phyloP scores from a whole-genome alignment of 805 yeast species.

The Debaryomyces prosopidis region DNA sequence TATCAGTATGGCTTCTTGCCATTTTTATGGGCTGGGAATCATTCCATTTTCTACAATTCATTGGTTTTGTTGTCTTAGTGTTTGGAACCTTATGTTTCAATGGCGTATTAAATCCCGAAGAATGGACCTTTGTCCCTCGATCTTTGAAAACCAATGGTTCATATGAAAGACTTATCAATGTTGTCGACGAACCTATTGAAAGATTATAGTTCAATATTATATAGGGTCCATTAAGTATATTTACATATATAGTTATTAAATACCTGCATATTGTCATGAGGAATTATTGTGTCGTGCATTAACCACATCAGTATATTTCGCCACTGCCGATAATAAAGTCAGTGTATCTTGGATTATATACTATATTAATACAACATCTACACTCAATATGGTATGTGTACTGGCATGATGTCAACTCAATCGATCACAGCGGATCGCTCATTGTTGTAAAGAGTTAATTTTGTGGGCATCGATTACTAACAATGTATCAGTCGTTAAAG shows the following conservation, averaged over 20 bases:
- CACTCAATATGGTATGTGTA: too few relatives aligned
- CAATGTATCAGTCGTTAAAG: conserved; percentile 44
- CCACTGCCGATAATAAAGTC: neutral
- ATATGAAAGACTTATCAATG: conserved; percentile 20
- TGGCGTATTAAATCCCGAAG: conserved; percentile 59
- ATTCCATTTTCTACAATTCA: conserved; percentile 58
- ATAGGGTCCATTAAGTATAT: neutral
- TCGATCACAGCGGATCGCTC: too few relatives aligned
- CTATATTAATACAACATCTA: too few relatives aligned
- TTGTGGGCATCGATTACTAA: neutral
- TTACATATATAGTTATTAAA: neutral
- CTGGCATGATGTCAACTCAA: too few relatives aligned
- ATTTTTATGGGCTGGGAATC: conserved; percentile 73
- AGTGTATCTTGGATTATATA: too few relatives aligned
- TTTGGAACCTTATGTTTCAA: conserved; percentile 75
- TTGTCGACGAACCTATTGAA: conserved; percentile 32
- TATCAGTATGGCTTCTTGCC: conserved; percentile 75
- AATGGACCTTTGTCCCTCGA: conserved; percentile 47
- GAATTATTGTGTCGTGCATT: neutral
- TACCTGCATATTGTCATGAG: neutral
- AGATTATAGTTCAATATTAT: conserved; percentile 12
- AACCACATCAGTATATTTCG: neutral
- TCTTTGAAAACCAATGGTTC: conserved; percentile 33
- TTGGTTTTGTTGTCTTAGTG: conserved; percentile 65
- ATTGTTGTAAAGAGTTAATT: too few relatives aligned